Percentiles rank a stretch among this genome's conserved stretches.
Evolutionary conservation across 139 green algal species (phyloP).

Genomic region (Volvox africanus): DNA sequence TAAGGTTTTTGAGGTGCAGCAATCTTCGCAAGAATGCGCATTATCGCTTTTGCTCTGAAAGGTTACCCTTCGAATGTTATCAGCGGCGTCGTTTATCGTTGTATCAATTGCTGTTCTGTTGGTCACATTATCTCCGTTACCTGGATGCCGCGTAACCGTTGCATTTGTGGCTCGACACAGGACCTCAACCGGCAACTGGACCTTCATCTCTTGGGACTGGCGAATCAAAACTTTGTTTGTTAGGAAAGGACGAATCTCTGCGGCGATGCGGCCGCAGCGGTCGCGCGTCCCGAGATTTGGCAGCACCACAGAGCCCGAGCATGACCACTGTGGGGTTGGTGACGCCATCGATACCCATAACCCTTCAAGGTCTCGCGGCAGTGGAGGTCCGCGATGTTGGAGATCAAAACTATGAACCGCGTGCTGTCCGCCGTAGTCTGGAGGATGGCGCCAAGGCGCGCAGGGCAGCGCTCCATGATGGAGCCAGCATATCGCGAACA

Average conservation of each 20-base stretch:
- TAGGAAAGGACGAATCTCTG: neutral
- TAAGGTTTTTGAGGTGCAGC: neutral
- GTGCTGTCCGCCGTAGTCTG: conserved; percentile 17
- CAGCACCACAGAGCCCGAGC: neutral
- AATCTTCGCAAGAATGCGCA: neutral
- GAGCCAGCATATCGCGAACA: neutral
- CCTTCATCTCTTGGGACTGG: neutral
- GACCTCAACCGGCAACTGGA: neutral
- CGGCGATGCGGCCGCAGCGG: neutral
- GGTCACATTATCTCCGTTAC: neutral
- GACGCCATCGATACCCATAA: neutral
- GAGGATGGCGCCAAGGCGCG: conserved; percentile 35
- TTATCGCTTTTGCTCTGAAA: neutral
- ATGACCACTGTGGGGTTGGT: neutral
- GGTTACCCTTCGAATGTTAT: neutral
- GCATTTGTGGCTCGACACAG: neutral
- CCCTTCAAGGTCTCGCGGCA: neutral
- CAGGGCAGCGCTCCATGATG: neutral
- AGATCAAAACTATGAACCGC: neutral
- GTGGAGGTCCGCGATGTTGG: conserved; percentile 4
- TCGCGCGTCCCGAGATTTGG: neutral
- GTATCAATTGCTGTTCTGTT: neutral
- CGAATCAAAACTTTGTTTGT: neutral
- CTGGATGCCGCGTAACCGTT: neutral
- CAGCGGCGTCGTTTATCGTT: neutral